Base-by-base conservation (phyloP, 192 early-diverging fungal species). In the Backusella morwellensis region DNA sequence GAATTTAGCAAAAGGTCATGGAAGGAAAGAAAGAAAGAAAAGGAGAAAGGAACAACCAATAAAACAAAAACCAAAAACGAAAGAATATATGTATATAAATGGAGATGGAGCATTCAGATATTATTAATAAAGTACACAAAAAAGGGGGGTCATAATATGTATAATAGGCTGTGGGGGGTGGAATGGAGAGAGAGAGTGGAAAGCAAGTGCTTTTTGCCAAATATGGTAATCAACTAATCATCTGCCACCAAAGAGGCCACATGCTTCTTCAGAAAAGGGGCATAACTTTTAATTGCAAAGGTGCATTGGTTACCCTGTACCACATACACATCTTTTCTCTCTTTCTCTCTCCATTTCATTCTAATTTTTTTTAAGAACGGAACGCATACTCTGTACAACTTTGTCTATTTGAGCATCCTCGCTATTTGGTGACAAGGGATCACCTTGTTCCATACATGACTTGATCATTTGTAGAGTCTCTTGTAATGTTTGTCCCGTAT, bases 401-500 rank as follows among this genome's bases (percentile, higher is more conserved):
- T 59, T 74, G 17, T 74, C 73, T 19, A 74, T 56, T 56, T 74
- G 73, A 40, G 56, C 56, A 63, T 74, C 54, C 21, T 74, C 35
- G 14, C 12, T 66, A 17, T 41, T 50, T 6, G 41, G 63, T 50
- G 74, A 66, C 41, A 52, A 68, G 2, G 75, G 29, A 15, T 68
- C 26, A 15, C 6, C 29, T 44, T 35, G 73, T 36, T 70, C 26
- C 75, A 77, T 77, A 42, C 69, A 59, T 36, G 38, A 41, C 32
- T 75, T 72, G 14, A 79, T 75, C 40, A 75, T 75, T 1, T 77
- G 77, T 19, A 86, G 50, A 7, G 84, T 85, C 34, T 85, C 84
- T 63, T 84, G 80, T 17, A 87, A 72, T 9, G 86, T 83, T 32
- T 85, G 78, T 29, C 86, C 86, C 1, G 86, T 82, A 11, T 80